Percentiles rank a stretch among this genome's conserved stretches.
Conservation (phyloP, 1,284 basidiomycete genomes). For the Puccinia novopanici region DNA sequence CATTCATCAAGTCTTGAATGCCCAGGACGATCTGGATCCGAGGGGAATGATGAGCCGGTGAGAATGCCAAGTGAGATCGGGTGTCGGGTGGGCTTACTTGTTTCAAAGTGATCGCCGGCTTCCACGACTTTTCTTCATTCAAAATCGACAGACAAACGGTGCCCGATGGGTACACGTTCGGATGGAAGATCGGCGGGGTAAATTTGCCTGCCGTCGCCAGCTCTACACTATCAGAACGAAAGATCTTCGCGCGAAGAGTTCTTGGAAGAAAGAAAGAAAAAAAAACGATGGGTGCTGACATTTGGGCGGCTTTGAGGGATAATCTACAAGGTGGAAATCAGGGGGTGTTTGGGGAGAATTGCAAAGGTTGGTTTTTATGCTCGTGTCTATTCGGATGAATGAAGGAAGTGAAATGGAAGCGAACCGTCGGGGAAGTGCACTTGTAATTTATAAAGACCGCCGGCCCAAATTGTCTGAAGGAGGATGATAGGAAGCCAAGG, state of each 20-base stretch:
- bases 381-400: background rate
- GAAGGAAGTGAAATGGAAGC: background rate
- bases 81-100: no score
- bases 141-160: conserved; percentile 97
- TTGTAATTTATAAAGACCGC: conserved; percentile 85
- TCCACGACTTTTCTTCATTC: conserved; percentile 97
- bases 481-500: conserved; percentile 26
- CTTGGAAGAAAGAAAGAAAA: background rate
- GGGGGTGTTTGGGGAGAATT: background rate
- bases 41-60: no score
- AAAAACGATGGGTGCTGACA: conserved; percentile 64
- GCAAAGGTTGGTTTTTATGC: background rate
- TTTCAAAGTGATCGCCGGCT: background rate
- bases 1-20: conserved; percentile 88
- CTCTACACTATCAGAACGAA: no score
- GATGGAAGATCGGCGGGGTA: conserved; percentile 91
- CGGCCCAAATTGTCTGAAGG: conserved; percentile 91
- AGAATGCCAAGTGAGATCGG: no score
- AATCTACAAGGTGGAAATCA: conserved; percentile 63
- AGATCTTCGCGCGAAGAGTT: no score
- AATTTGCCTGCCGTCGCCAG: conserved; percentile 84
- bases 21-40: conserved; percentile 79
- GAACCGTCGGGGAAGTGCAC: conserved; percentile 84
- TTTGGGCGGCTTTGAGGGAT: conserved; percentile 93
- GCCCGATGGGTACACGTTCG: conserved; percentile 97